Conservation (phyloP, 257 asterid genomes). For the Primulina tabacum region DNA sequence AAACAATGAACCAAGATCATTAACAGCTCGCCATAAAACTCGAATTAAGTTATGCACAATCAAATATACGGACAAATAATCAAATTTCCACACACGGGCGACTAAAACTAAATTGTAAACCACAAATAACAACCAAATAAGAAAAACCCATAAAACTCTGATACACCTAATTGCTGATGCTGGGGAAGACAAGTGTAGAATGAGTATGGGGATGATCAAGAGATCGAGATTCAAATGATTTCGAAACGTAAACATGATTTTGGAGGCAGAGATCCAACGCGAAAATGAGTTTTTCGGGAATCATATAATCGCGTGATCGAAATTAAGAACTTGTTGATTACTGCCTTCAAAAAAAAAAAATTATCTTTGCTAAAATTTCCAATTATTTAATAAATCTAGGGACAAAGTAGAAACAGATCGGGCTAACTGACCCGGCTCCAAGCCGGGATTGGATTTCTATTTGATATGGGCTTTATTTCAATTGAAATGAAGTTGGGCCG, state of each 20-base stretch:
- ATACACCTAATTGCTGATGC: conserved; percentile 56
- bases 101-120: conserved; percentile 4
- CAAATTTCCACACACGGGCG: not conserved
- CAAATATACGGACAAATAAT: not conserved
- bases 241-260: conserved; percentile 21
- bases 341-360: no score
- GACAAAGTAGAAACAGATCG: no score
- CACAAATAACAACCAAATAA: not conserved
- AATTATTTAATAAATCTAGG: no score
- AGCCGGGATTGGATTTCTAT: no score
- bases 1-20: conserved; percentile 18
- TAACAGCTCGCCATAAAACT: not conserved
- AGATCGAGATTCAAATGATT: conserved; percentile 11
- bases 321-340: not conserved
- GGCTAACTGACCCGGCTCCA: no score
- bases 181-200: conserved; percentile 35
- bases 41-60: not conserved
- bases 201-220: conserved; percentile 23
- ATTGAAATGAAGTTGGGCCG: no score
- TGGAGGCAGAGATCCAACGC: conserved; percentile 18
- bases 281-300: conserved; percentile 9
- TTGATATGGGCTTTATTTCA: no score
- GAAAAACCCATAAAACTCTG: not conserved
- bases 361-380: no score
- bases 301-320: not conserved